Evolutionary conservation across 2,329 filamentous ascomycete species (phyloP), one percentile per base, ranked within the genome.

Genomic region (Tolypocladium amazonense): DNA sequence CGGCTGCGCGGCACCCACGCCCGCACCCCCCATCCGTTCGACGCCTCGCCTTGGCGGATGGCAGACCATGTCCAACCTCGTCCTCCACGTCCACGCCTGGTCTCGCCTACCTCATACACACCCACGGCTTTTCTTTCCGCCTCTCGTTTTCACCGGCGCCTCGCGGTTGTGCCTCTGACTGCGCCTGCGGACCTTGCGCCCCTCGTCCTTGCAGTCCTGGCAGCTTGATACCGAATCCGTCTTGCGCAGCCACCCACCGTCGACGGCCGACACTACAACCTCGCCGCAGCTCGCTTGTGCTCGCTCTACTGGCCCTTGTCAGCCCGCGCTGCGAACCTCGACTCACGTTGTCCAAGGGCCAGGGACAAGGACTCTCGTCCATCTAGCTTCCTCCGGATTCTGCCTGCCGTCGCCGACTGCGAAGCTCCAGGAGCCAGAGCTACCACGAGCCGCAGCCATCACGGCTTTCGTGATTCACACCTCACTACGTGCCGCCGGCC

Each of bases 401-500:
- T 18, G 27, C 50, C 2, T 18, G 2, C 30, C 7, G 47, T 23
- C 50, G 30, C 8, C 50, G 50, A 35, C 11, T n/a, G 50, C 35
- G 50, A 20, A 23, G n/a, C 50, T 37, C 20, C 1, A 37, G 20
- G 50, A 33, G 50, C 47, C 27, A 33, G 15, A 52, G 27, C 47
- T n/a, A n/a, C n/a, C 27, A 52, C 27, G 23, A 25, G 27, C 27
- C 15, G 50, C 50, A 12, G 56, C 45, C 39, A 45, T 23, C 54
- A 62, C 56, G 45, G 57, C 52, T 25, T 27, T 59, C 55, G 33
- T 53, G 38, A 56, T 47, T 38, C 43, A 50, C 4, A 23, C 50
- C 30, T 37, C 30, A 27, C 20, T 14, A 52, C 38, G 56, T 59
- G 14, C 53, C 58, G 41, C 56, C 64, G 65, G 63, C 64, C 64